These are phyloP conservation scores for Sporothrix protearum DNA, from an alignment of 2,329 filamentous ascomycete species.

Conservation along the genomic window DNA sequence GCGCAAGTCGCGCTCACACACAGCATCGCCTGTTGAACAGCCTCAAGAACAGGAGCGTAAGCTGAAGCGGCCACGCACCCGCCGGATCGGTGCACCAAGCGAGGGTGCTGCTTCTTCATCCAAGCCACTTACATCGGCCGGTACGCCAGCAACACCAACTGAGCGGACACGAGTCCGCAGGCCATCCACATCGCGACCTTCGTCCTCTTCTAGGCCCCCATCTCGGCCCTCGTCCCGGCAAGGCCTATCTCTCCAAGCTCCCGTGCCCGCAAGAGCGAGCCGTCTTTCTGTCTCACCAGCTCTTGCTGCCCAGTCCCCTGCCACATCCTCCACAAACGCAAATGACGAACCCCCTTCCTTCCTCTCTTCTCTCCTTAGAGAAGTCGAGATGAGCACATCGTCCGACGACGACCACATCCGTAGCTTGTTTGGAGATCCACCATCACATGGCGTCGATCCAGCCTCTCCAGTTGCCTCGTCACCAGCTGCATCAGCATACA, in stretches of 20 bases:
- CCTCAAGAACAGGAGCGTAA: slow-evolving; percentile 72
- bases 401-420: slow-evolving; percentile 56
- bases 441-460: slow-evolving; percentile 32
- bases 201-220: neutral
- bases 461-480: slow-evolving; percentile 48
- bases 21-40: slow-evolving; percentile 66
- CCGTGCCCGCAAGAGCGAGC: slow-evolving; percentile 18
- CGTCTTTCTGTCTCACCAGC: slow-evolving; percentile 4
- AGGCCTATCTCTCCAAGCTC: neutral
- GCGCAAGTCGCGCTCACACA: slow-evolving; percentile 67
- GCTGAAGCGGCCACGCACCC: slow-evolving; percentile 80
- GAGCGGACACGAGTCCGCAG: slow-evolving; percentile 1
- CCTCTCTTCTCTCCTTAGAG: slow-evolving; percentile 78
- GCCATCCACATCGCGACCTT: neutral
- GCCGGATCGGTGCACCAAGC: slow-evolving; percentile 54
- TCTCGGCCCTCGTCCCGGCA: slow-evolving; percentile 7
- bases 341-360: slow-evolving; percentile 65
- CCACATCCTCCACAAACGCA: neutral
- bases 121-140: slow-evolving; percentile 24
- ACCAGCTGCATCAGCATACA: slow-evolving; percentile 61
- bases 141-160: neutral
- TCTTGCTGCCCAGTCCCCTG: neutral
- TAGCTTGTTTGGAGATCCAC: slow-evolving; percentile 38
- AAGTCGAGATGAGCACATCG: slow-evolving; percentile 67
- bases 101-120: slow-evolving; percentile 43